Evolutionary conservation across 2,329 filamentous ascomycete species (phyloP).

Genomic region (Tympanopsis confertula): DNA sequence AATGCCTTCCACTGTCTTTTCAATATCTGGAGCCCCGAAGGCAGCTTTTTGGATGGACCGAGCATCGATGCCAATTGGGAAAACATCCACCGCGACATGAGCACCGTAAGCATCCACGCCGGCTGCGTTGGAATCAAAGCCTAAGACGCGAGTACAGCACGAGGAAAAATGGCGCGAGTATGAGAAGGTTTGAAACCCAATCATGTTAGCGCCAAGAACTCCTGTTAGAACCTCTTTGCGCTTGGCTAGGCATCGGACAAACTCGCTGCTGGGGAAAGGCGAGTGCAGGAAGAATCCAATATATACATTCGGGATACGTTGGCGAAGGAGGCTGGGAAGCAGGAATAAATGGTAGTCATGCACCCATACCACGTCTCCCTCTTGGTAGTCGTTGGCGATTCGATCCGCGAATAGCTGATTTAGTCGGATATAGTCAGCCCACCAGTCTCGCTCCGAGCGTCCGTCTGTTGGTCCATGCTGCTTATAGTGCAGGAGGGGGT

Average conservation of each 20-base stretch:
- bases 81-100: conserved; percentile 82
- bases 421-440: conserved; percentile 87
- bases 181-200: conserved; percentile 91
- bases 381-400: conserved; percentile 80
- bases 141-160: conserved; percentile 81
- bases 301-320: conserved; percentile 77
- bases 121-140: conserved; percentile 75
- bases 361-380: conserved; percentile 82
- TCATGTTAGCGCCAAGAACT: conserved; percentile 79
- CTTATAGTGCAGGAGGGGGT: conserved; percentile 92
- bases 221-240: conserved; percentile 86
- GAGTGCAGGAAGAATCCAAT: conserved; percentile 91
- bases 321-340: conserved; percentile 76
- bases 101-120: conserved; percentile 83
- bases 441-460: conserved; percentile 67
- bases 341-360: conserved; percentile 92
- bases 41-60: conserved; percentile 64
- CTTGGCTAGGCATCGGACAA: conserved; percentile 75
- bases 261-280: conserved; percentile 92
- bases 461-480: conserved; percentile 84
- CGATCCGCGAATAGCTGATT: conserved; percentile 85
- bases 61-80: conserved; percentile 91
- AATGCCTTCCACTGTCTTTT: conserved; percentile 61
- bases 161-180: conserved; percentile 91
- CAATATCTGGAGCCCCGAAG: conserved; percentile 58